phyloP scores from a whole-genome alignment of 352 stramenopile species.

The Globisporangium splendens region DNA sequence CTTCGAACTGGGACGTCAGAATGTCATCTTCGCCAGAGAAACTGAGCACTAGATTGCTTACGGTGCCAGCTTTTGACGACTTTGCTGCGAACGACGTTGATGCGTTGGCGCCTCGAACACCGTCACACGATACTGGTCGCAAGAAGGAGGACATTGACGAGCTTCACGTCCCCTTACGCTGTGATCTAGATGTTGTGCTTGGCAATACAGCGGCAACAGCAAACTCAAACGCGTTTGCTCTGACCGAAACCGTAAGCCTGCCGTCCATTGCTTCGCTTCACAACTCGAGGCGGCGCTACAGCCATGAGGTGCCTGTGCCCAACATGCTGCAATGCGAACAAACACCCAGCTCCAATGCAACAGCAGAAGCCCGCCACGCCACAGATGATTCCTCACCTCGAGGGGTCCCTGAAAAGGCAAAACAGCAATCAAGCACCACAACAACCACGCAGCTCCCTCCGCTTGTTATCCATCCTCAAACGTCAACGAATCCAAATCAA shows the following conservation, averaged over 20 bases:
- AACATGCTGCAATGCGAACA: background rate
- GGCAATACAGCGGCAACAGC: background rate
- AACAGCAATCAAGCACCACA: no score
- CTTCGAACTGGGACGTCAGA: background rate
- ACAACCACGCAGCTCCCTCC: background rate
- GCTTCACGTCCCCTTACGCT: background rate
- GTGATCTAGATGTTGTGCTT: background rate
- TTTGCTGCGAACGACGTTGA: background rate
- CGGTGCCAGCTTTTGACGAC: no score
- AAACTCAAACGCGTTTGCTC: background rate
- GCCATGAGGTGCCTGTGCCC: background rate
- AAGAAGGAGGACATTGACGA: no score
- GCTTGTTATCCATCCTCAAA: no score
- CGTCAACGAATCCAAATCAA: no score
- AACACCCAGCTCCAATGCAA: background rate
- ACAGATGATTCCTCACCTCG: no score
- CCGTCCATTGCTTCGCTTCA: background rate
- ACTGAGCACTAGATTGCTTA: background rate
- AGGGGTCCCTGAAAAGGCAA: no score
- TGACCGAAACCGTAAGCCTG: background rate
- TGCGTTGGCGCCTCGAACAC: background rate
- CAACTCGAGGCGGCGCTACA: background rate
- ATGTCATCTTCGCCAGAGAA: background rate
- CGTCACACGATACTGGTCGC: no score
- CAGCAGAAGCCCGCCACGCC: background rate